These are phyloP conservation scores for Tulasnella sp. DNA, from an alignment of 768 basidiomycete genomes.

Conservation along the genomic window DNA sequence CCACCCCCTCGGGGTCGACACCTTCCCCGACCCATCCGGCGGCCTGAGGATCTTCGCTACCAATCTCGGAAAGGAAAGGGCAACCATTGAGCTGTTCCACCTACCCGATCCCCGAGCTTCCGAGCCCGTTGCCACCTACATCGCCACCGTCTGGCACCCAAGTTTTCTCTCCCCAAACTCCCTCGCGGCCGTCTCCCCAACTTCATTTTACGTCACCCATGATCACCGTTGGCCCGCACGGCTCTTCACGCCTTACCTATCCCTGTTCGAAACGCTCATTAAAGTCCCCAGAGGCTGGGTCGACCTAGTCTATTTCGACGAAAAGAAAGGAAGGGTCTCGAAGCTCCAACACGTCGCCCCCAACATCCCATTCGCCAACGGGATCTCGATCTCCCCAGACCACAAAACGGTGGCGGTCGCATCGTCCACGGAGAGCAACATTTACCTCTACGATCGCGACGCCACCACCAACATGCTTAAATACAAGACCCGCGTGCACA, in stretches of 20 bases:
- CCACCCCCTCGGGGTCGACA: slow-evolving; percentile 58
- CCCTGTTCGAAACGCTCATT: slow-evolving; percentile 45
- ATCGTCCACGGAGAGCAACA: slow-evolving; percentile 38
- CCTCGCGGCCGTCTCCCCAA: slow-evolving; percentile 51
- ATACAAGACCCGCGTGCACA: slow-evolving; percentile 30
- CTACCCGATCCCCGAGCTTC: slow-evolving; percentile 26
- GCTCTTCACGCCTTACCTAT: slow-evolving; percentile 38
- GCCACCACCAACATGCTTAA: slow-evolving; percentile 36
- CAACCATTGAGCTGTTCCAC: slow-evolving; percentile 58
- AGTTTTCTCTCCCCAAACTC: slow-evolving; percentile 58
- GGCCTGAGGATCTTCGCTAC: slow-evolving; percentile 50
- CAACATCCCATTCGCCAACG: slow-evolving; percentile 57
- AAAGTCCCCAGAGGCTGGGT: slow-evolving; percentile 51
- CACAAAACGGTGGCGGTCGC: slow-evolving; percentile 46
- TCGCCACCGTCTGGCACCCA: slow-evolving; percentile 50
- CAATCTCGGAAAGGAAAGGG: slow-evolving; percentile 53
- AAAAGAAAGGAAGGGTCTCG: slow-evolving; percentile 16
- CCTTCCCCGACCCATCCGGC: slow-evolving; percentile 38
- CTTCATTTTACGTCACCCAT: slow-evolving; percentile 62
- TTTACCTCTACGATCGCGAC: slow-evolving; percentile 43
- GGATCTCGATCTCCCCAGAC: slow-evolving; percentile 47
- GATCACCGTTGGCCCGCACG: slow-evolving; percentile 60
- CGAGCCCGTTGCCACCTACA: slow-evolving; percentile 33
- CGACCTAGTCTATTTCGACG: slow-evolving; percentile 34
- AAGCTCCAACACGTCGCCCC: slow-evolving; percentile 21